A percentile compares a stretch with the other conserved stretches of the same genome.
phyloP scores from a whole-genome alignment of 2,329 filamentous ascomycete species.

The Colletotrichum orbiculare region DNA sequence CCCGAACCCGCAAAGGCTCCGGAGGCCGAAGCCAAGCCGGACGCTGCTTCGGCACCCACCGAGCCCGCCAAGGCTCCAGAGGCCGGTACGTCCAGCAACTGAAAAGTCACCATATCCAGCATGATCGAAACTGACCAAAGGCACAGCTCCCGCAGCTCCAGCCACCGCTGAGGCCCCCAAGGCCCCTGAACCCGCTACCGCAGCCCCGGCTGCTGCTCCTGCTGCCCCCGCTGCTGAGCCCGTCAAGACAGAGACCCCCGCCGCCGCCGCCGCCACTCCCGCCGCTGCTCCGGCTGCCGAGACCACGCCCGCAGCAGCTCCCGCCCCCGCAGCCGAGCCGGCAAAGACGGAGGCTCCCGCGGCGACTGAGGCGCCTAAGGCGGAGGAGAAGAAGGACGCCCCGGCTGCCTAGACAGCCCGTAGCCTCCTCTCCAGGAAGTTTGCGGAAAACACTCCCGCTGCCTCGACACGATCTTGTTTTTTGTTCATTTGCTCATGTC shows the following conservation, averaged over 20 bases:
- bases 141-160: slow-evolving; percentile 26
- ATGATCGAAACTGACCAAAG: no score
- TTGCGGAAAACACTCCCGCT: not conserved
- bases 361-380: slow-evolving; percentile 36
- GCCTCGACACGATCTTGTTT: slow-evolving; percentile 12
- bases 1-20: slow-evolving; percentile 36
- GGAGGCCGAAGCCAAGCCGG: slow-evolving; percentile 28
- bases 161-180: slow-evolving; percentile 43
- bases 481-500: slow-evolving; percentile 34
- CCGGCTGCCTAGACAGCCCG: slow-evolving; percentile 32
- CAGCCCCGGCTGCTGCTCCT: slow-evolving; percentile 38
- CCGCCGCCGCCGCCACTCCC: slow-evolving; percentile 1
- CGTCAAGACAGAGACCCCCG: slow-evolving; percentile 36
- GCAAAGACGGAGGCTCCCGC: slow-evolving; percentile 41
- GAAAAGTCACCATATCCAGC: no score
- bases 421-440: not conserved
- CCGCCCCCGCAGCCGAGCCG: slow-evolving; percentile 38
- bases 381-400: slow-evolving; percentile 41
- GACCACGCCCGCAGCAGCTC: slow-evolving; percentile 40
- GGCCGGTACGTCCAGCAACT: slow-evolving; percentile 16
- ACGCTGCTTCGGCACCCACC: slow-evolving; percentile 28
- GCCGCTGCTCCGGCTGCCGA: slow-evolving; percentile 37
- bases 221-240: slow-evolving; percentile 42
- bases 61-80: slow-evolving; percentile 37
- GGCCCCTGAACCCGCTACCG: slow-evolving; percentile 30